Percentiles rank a stretch among this genome's conserved stretches.
These are phyloP conservation scores for Pyrenula aspistea DNA, from an alignment of 495 filamentous ascomycete species.

Conservation along the genomic window DNA sequence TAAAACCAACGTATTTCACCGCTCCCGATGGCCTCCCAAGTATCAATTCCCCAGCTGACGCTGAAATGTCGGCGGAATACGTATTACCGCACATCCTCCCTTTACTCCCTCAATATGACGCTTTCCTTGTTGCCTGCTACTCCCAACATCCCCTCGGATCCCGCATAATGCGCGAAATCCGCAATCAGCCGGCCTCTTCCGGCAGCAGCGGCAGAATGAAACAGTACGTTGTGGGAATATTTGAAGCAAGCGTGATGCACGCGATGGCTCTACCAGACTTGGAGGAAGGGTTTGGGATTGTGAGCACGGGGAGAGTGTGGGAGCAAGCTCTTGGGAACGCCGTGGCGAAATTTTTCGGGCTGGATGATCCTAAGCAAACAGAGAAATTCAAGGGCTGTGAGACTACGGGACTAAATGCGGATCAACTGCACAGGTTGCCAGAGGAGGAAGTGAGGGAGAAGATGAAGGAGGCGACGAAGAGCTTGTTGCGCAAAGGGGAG, in stretches of 20 bases:
- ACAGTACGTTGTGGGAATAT: slow-evolving; percentile 69
- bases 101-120: slow-evolving; percentile 48
- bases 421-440: slow-evolving; percentile 61
- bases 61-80: slow-evolving; percentile 39
- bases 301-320: slow-evolving; percentile 81
- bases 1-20: slow-evolving; percentile 43
- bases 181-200: slow-evolving; percentile 9
- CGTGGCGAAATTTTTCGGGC: slow-evolving; percentile 42
- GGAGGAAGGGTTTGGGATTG: slow-evolving; percentile 58
- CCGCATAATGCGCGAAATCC: slow-evolving; percentile 33
- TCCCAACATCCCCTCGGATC: slow-evolving; percentile 74
- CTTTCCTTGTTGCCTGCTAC: slow-evolving; percentile 79
- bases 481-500: slow-evolving; percentile 41
- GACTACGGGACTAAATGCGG: slow-evolving; percentile 72
- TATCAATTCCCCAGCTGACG: slow-evolving; percentile 38
- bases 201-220: slow-evolving; percentile 6
- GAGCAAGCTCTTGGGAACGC: slow-evolving; percentile 54
- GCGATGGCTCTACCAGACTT: slow-evolving; percentile 31
- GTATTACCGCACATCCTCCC: slow-evolving; percentile 43
- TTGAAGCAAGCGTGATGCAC: slow-evolving; percentile 63
- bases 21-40: slow-evolving; percentile 31
- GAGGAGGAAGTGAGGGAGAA: slow-evolving; percentile 50
- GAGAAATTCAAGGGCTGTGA: slow-evolving; percentile 62
- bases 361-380: slow-evolving; percentile 8
- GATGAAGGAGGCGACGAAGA: slow-evolving; percentile 57